Evolutionary conservation across 345 rosid genomes (phyloP), one percentile per base, ranked within the genome.

Genomic region (Citrus maxima): DNA sequence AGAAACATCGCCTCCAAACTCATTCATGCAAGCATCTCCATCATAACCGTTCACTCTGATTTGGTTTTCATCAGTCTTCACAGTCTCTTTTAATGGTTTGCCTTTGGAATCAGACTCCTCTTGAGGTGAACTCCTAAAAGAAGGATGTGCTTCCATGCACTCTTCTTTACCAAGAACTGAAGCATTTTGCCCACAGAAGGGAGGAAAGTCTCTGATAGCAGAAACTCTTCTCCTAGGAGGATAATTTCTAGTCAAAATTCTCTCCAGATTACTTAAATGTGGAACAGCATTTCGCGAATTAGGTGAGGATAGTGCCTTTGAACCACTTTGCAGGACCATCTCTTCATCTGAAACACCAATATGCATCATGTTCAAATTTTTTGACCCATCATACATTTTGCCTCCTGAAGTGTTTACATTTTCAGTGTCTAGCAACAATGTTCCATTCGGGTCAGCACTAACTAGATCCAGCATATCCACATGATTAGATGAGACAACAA

Each of bases 131-230:
- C 58, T 71, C 82, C 81, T 70, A 12, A 6, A 65, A 62, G 67
- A 65, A 67, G 78, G 40, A 74, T 66, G 32, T 65, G 62, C 76
- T 63, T 78, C 30, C 21, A 14, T 21, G 67, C 56, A 9, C 74
- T 42, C 82, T 68, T 77, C 85, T 68, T 73, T 73, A 18, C 32
- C 10, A 76, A 64, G 60, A 70, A 37, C 14, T 18, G 74, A 69
- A 83, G 89, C 82, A 51, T 84, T 89, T 77, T 83, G 77, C 79
- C 93, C 90, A 67, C 87, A 87, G 35, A 67, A 49, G 14, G 85
- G 88, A 75, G 97, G 90, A 73, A 88, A 93, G 77, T 86, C 86
- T 81, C 93, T 85, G 19, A 83, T 67, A 49, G 88, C 90, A 1
- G 84, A 78, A 76, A 87, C 80, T 61, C 70, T 87, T 87, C 91